Conservation (phyloP, 169 alveolate genomes). For the Plasmodium knowlesi region DNA sequence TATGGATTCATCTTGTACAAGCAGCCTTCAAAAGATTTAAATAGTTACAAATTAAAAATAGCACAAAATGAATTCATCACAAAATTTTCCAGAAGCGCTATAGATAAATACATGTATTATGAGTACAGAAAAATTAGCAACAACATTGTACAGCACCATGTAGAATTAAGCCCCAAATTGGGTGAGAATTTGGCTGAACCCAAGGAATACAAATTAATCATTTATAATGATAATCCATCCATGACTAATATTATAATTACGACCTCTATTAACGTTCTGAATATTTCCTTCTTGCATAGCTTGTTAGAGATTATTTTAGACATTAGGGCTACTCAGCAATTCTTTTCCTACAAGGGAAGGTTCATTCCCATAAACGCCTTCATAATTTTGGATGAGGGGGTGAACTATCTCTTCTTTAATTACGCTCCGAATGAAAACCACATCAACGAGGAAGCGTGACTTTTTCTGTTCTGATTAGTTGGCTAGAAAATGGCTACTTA, state of each 20-base stretch:
- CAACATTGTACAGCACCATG: not conserved
- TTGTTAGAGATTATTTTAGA: constrained; percentile 51
- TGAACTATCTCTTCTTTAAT: constrained; percentile 45
- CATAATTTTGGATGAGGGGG: constrained; percentile 12
- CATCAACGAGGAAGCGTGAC: not conserved
- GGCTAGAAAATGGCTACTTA: not conserved
- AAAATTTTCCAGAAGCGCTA: constrained; percentile 10
- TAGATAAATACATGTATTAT: constrained; percentile 41
- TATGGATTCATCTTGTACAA: constrained; percentile 16
- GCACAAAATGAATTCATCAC: constrained; percentile 24
- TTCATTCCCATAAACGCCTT: constrained; percentile 33
- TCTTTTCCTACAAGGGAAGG: constrained; percentile 41
- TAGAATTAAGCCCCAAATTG: not conserved
- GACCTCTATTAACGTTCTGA: constrained; percentile 62
- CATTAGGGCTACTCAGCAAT: constrained; percentile 37
- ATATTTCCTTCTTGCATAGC: constrained; percentile 53
- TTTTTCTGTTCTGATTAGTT: not conserved
- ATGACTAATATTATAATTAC: constrained; percentile 40
- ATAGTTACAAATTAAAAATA: not conserved
- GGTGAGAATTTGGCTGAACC: not conserved
- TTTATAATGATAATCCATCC: constrained; percentile 68
- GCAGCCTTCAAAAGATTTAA: not conserved
- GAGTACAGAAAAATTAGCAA: constrained; percentile 11
- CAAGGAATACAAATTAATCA: constrained; percentile 39
- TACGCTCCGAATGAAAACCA: constrained; percentile 57